Conservation (phyloP, 108 stramenopile genomes). For the Cyclotella distinguenda region DNA sequence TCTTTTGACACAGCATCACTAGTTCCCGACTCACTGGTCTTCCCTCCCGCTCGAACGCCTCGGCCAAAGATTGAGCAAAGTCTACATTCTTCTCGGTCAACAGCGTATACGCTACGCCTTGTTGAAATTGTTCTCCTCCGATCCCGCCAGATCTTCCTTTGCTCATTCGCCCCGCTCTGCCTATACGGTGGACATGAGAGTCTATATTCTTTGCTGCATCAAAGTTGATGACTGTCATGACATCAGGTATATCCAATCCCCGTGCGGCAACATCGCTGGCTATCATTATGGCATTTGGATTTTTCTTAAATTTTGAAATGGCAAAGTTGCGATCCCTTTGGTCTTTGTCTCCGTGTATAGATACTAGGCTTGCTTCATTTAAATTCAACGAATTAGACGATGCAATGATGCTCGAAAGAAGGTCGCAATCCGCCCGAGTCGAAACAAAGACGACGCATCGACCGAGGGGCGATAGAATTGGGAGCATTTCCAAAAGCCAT, state of each 20-base stretch:
- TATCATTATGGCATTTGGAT: slow-evolving; percentile 75
- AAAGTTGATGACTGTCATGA: slow-evolving; percentile 90
- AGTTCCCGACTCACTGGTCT: slow-evolving; percentile 58
- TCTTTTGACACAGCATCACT: slow-evolving; percentile 40
- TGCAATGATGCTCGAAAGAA: slow-evolving; percentile 45
- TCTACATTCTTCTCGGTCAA: slow-evolving; percentile 69
- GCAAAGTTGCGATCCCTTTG: slow-evolving; percentile 91
- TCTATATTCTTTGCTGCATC: slow-evolving; percentile 93
- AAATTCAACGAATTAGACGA: slow-evolving; percentile 6
- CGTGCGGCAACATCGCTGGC: slow-evolving; percentile 90
- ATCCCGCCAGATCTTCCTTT: slow-evolving; percentile 50
- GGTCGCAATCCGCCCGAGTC: slow-evolving; percentile 70
- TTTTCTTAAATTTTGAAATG: slow-evolving; percentile 82
- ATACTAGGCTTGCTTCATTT: slow-evolving; percentile 69
- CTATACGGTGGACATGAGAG: slow-evolving; percentile 95
- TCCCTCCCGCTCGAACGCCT: slow-evolving; percentile 74
- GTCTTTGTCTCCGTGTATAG: slow-evolving; percentile 96
- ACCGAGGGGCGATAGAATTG: slow-evolving; percentile 58
- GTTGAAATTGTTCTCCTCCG: slow-evolving; percentile 38
- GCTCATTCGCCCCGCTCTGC: slow-evolving; percentile 94
- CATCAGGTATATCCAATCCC: slow-evolving; percentile 94
- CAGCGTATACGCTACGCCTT: slow-evolving; percentile 78
- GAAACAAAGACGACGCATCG: slow-evolving; percentile 82
- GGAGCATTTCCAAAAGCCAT: slow-evolving; percentile 74
- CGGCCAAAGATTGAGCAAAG: slow-evolving; percentile 63